Evolutionary conservation across 139 green algal species (phyloP).

Genomic region (Chlamydomonas eustigma): DNA sequence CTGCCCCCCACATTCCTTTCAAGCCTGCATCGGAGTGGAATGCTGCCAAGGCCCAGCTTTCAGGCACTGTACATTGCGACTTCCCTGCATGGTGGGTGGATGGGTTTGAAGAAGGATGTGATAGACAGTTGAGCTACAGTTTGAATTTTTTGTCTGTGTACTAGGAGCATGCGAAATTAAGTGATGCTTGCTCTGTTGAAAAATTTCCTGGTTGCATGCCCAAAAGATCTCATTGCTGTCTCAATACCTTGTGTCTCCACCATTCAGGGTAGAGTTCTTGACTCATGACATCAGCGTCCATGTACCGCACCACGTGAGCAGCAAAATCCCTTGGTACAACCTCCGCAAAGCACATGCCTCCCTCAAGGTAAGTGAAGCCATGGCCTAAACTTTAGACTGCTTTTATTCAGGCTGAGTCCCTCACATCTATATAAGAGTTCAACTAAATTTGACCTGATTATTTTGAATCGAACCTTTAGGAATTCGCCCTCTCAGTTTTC

Average conservation of each 20-base stretch:
- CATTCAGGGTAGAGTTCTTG: constrained; percentile 91
- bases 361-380: constrained; percentile 6
- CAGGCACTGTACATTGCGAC: constrained; percentile 95
- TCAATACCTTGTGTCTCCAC: too few species aligned
- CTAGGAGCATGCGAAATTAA: too few species aligned
- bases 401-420: not conserved
- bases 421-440: too few species aligned
- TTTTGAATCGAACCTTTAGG: not conserved
- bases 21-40: constrained; percentile 87
- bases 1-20: constrained; percentile 97
- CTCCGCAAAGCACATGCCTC: constrained; percentile 49
- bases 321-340: constrained; percentile 97
- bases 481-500: too few species aligned
- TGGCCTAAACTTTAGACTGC: too few species aligned
- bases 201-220: too few species aligned
- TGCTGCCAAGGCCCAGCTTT: constrained; percentile 63
- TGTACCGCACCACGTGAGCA: constrained; percentile 91
- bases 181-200: too few species aligned
- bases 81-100: constrained; percentile 58
- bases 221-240: too few species aligned
- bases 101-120: too few species aligned
- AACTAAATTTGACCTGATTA: too few species aligned
- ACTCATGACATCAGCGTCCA: constrained; percentile 96
- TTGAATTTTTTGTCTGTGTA: too few species aligned
- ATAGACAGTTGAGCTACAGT: too few species aligned